Evolutionary conservation across 257 asterid genomes (phyloP), one percentile per base, ranked within the genome.

Genomic region (Galeopsis tetrahit): DNA sequence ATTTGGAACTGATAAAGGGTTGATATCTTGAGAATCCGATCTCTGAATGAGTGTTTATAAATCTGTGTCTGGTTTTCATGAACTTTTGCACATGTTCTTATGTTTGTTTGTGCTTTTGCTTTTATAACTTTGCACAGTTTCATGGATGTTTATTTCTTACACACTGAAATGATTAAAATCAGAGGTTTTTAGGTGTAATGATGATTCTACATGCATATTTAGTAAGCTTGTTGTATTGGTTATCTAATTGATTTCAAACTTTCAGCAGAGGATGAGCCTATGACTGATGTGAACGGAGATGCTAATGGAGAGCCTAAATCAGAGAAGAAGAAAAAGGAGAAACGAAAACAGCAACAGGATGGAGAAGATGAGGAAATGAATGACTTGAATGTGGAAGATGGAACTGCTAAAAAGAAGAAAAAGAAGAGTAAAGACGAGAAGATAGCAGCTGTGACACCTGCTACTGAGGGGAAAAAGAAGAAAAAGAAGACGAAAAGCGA

Each of bases 281-380:
- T 69, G 49, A 80, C 79, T 42, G 70, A 34, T 15, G 63, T 76
- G 63, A 89, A 82, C 66, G 89, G 88, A 36, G 86, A 78, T 48
- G 85, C 83, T 4, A 46, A 86, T 2, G 95, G 78, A 44, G 92
- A 82, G 82, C 90, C 87, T 2, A 90, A 85, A 82, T 79, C 87
- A 1, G 96, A 88, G 32, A 91, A 89, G 88, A 90, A 89, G 73
- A 88, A 88, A 85, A 86, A 88, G 82, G 92, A 89, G 73, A 90
- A 90, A 81, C 77, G 93, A 71, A 93, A 90, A 71, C 63, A 72
- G 56, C 86, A 79, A 14, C 85, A 82, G 11, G 85, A 81, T 21
- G 28, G 28, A n/a, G 85, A 77, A 28, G 68, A 57, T n/a, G 72
- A 70, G 69, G 76, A 77, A 60, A 80, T 68, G 63, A 68, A 58